A percentile compares a stretch with the other conserved stretches of the same genome.
phyloP scores from a whole-genome alignment of 139 green algal species.

The Picochlorum sp. region DNA sequence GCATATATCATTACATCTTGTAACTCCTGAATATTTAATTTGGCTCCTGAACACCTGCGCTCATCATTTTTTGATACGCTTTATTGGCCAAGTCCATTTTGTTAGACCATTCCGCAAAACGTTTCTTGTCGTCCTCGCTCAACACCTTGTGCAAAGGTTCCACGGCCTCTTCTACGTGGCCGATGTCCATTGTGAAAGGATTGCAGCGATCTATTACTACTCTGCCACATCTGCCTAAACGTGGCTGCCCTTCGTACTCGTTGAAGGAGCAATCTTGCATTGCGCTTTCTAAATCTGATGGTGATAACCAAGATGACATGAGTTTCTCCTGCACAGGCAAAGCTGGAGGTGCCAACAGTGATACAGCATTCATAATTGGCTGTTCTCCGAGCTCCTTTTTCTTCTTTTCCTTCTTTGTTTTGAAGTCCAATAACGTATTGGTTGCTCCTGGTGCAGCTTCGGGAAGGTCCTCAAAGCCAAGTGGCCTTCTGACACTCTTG shows the following conservation, averaged over 20 bases:
- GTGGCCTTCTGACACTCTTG: constrained; percentile 24
- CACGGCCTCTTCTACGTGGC: background rate
- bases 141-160: background rate
- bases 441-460: constrained; percentile 25
- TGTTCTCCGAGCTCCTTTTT: constrained; percentile 21
- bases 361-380: constrained; percentile 28
- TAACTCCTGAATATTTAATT: background rate
- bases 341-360: constrained; percentile 25
- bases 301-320: background rate
- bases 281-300: background rate
- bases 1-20: background rate
- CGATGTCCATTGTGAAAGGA: constrained; percentile 13
- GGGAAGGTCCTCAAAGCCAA: constrained; percentile 32
- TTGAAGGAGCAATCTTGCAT: background rate
- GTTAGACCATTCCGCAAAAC: constrained; percentile 22
- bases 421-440: constrained; percentile 34
- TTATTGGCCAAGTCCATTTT: constrained; percentile 15
- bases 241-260: constrained; percentile 6
- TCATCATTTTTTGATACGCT: constrained; percentile 1
- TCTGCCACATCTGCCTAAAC: constrained; percentile 44
- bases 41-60: background rate
- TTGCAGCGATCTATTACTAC: constrained; percentile 40
- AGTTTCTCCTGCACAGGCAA: constrained; percentile 14
- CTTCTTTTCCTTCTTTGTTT: constrained; percentile 30
- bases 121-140: constrained; percentile 24